These are phyloP conservation scores for Selaginella tamariscina DNA, from an alignment of 75 land plant species.

Conservation along the genomic window DNA sequence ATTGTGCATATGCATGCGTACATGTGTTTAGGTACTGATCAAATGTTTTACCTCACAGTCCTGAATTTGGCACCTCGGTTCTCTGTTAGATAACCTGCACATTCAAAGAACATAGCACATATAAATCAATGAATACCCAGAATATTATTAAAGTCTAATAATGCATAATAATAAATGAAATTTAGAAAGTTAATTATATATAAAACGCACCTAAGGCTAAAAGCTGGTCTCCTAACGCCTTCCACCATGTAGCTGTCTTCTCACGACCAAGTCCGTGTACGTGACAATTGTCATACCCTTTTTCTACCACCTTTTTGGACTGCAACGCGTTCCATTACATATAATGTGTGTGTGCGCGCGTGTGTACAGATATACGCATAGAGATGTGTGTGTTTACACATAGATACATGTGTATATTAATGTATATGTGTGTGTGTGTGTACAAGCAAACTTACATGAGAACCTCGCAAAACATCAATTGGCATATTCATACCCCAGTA, in stretches of 20 bases:
- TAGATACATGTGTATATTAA: too few species aligned
- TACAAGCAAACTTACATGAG: conserved; percentile 56
- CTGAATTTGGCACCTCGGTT: conserved; percentile 32
- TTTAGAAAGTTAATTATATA: neutral
- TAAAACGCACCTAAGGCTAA: conserved; percentile 38
- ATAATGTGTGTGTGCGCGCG: too few species aligned
- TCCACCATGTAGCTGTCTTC: conserved; percentile 67
- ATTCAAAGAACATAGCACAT: too few species aligned
- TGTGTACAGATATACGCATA: too few species aligned
- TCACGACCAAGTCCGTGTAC: conserved; percentile 65
- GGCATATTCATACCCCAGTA: conserved; percentile 64
- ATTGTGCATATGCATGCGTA: neutral
- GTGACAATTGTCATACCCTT: conserved; percentile 53
- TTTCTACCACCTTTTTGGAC: conserved; percentile 55
- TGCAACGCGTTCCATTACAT: conserved; percentile 15
- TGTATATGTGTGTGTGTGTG: too few species aligned
- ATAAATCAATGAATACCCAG: neutral
- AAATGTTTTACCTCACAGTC: conserved; percentile 40
- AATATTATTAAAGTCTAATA: neutral
- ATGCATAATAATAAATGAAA: neutral
- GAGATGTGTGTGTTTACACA: too few species aligned
- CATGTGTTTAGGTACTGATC: neutral
- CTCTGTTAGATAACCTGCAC: conserved; percentile 68
- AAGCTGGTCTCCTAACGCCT: conserved; percentile 52
- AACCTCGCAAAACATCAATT: conserved; percentile 70